phyloP scores from a whole-genome alignment of 805 yeast genomes.

The Suhomyces sp. region DNA sequence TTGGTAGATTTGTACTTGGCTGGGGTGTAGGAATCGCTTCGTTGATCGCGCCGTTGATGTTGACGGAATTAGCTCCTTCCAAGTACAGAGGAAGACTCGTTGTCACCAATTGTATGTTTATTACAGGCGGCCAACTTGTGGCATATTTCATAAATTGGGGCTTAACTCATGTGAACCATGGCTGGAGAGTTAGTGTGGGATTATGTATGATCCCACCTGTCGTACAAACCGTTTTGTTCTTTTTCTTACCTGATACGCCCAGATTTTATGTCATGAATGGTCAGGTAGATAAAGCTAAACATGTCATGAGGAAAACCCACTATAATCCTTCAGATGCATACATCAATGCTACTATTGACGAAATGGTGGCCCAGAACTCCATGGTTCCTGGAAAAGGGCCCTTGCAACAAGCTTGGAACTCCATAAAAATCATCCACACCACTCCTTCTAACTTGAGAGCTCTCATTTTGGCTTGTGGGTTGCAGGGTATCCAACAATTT shows the following conservation, averaged over 20 bases:
- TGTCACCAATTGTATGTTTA: conserved; percentile 80
- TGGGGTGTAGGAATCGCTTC: conserved; percentile 97
- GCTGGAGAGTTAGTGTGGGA: conserved; percentile 94
- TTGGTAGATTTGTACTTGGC: conserved; percentile 90
- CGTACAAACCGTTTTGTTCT: conserved; percentile 69
- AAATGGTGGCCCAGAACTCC: conserved; percentile 50
- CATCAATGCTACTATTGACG: conserved; percentile 65
- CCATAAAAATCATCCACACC: conserved; percentile 59
- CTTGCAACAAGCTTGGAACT: conserved; percentile 53
- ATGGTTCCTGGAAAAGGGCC: conserved; percentile 41
- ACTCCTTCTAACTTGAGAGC: conserved; percentile 86
- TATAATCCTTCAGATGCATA: conserved; percentile 58
- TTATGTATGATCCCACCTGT: conserved; percentile 85
- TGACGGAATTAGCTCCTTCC: conserved; percentile 89
- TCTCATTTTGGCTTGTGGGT: conserved; percentile 82
- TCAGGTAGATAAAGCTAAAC: conserved; percentile 58
- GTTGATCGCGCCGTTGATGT: conserved; percentile 88
- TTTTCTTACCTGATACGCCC: conserved; percentile 94
- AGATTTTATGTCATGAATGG: conserved; percentile 79
- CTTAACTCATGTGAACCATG: conserved; percentile 64
- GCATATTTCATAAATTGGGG: conserved; percentile 96
- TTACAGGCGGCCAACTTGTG: conserved; percentile 92
- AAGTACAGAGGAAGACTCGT: conserved; percentile 89
- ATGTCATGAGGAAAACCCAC: conserved; percentile 64
- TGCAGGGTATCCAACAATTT: conserved; percentile 95